Base-by-base conservation (phyloP, 352 stramenopile genomes). In the Phytopythium mirpurense region DNA sequence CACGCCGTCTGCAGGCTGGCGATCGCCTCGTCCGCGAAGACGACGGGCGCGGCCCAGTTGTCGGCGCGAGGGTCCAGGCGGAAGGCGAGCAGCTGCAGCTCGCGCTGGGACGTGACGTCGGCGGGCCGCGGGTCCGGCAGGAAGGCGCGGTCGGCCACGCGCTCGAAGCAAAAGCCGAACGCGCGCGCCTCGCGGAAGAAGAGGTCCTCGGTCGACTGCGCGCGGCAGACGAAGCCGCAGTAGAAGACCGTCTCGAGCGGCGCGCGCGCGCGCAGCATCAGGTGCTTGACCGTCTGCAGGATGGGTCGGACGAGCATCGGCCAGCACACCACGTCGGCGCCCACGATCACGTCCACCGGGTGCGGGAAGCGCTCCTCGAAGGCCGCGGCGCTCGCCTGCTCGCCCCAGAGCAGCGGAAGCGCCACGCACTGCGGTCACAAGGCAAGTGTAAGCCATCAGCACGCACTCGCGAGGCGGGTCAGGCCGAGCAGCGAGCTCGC, bases 321-420 rank as follows among this genome's bases (percentile, higher is more conserved):
- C 78, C 80, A 90, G 57, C 78, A 86, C 29, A 89, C 73, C 23
- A 89, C 80, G 52, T 90, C 78, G 2, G 80, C 78, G 32, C 75
- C 78, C 37, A 90, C 65, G 41, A 90, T 42, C 19, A 88, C 34
- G 52, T 89, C 75, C 9, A 88, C 58, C 1, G 68, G 56, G n/a
- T 73, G 44, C 15, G 62, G 54, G 45, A 87, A 84, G 8, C 59
- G 53, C n/a, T 52, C 26, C 38, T 80, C 62, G 50, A 90, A 81
- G n/a, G 54, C 54, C 27, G 63, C 51, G 3, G 68, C 63, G 47
- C 69, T 84, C 31, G 60, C 47, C 37, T 59, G 53, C 49, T 88
- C 72, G 16, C 74, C 77, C 74, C 77, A 88, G 2, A 79, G 65
- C 50, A 86, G 68, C 18, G 62, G 57, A 18, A 76, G 52, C 2